Conservation (phyloP, 768 basidiomycete species). For the Rhizopogon vesiculosus region DNA sequence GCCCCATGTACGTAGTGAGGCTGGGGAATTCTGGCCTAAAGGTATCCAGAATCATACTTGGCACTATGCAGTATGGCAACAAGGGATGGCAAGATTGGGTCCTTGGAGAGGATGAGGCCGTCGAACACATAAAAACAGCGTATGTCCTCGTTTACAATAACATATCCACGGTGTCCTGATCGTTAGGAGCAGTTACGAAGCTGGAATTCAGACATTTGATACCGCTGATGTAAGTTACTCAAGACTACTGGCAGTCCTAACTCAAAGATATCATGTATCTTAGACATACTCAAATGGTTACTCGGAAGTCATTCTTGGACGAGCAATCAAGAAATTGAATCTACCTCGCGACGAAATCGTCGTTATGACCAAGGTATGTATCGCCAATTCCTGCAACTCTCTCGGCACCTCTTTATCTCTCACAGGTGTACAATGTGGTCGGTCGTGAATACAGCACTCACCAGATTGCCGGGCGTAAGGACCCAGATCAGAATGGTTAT, state of each 20-base stretch:
- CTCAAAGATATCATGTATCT: neutral
- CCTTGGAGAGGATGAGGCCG: slow-evolving; percentile 38
- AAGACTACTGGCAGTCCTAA: neutral
- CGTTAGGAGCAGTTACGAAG: slow-evolving; percentile 24
- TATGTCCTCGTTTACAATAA: slow-evolving; percentile 18
- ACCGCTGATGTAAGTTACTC: slow-evolving; percentile 25
- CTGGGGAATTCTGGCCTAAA: slow-evolving; percentile 46
- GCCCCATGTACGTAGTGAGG: slow-evolving; percentile 23
- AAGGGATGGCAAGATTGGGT: slow-evolving; percentile 54
- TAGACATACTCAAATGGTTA: slow-evolving; percentile 63
- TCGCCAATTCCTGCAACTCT: neutral
- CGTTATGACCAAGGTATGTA: slow-evolving; percentile 64
- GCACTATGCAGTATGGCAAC: slow-evolving; percentile 41
- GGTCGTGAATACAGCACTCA: slow-evolving; percentile 11
- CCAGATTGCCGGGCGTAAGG: slow-evolving; percentile 10
- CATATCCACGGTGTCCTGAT: neutral
- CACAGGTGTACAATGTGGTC: slow-evolving; percentile 39
- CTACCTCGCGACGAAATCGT: slow-evolving; percentile 75
- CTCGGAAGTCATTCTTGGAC: slow-evolving; percentile 65
- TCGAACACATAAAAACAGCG: slow-evolving; percentile 45
- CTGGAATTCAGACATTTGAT: slow-evolving; percentile 32
- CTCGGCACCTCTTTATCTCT: neutral
- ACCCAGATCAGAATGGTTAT: slow-evolving; percentile 36
- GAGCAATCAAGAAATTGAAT: slow-evolving; percentile 61
- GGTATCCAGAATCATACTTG: slow-evolving; percentile 47